A percentile compares a stretch with the other conserved stretches of the same genome.
Conservation (phyloP, 805 yeast species). For the Tetrapisispora pingtungensis region DNA sequence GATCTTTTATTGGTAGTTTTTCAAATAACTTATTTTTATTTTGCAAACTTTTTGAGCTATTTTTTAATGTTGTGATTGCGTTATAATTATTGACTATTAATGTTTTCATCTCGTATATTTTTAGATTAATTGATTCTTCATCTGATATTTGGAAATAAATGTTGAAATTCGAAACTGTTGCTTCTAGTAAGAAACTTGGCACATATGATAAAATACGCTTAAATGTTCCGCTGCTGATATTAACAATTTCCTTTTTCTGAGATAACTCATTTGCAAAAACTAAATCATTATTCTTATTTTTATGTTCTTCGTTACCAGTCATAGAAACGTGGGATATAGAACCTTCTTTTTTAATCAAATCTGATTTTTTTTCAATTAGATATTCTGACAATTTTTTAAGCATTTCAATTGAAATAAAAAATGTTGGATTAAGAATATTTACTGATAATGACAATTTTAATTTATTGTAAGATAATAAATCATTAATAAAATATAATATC, state of each 20-base stretch:
- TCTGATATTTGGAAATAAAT: conserved; percentile 16
- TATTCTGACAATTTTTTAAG: conserved; percentile 7
- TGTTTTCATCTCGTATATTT: conserved; percentile 16
- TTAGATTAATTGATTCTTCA: conserved; percentile 14
- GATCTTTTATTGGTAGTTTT: not conserved
- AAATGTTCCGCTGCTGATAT: not conserved
- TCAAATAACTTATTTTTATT: not conserved
- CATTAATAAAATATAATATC: conserved; percentile 11
- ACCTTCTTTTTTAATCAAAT: not conserved
- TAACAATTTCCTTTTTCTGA: not conserved
- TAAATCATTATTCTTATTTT: too few species aligned
- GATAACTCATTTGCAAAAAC: too few species aligned
- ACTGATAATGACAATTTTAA: conserved; percentile 16
- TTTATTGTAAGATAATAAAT: conserved; percentile 10
- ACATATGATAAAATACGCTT: conserved; percentile 3
- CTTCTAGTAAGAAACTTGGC: conserved; percentile 19
- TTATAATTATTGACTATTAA: conserved; percentile 5
- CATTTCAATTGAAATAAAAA: conserved; percentile 17
- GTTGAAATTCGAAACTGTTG: conserved; percentile 19
- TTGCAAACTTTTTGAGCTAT: not conserved
- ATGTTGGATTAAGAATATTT: conserved; percentile 24
- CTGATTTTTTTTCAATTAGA: not conserved
- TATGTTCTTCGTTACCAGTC: too few species aligned
- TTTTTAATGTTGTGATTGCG: not conserved
- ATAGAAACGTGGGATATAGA: too few species aligned